Evolutionary conservation across 495 filamentous ascomycete species (phyloP).

Genomic region (Penicillium ucsense): DNA sequence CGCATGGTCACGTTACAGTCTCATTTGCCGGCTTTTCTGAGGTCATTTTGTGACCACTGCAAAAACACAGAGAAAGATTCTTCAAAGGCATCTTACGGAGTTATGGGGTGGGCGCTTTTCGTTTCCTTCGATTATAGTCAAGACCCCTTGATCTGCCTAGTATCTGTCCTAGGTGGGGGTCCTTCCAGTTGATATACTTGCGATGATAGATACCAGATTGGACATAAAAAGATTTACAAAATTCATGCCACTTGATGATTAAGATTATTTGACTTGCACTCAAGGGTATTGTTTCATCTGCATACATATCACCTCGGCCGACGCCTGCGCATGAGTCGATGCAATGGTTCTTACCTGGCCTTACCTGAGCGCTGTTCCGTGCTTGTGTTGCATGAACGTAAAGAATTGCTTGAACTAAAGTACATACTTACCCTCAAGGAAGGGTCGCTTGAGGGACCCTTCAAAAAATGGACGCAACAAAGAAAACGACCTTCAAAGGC

Average conservation of each 20-base stretch:
- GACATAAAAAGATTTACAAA: constrained; percentile 11
- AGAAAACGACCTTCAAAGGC: constrained; percentile 9
- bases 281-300: no score
- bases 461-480: constrained; percentile 10
- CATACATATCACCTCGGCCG: constrained; percentile 12
- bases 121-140: constrained; percentile 15
- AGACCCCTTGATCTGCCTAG: constrained; percentile 13
- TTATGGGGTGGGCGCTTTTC: constrained; percentile 29
- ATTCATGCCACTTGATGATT: no score
- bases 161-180: constrained; percentile 12
- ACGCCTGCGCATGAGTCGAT: constrained; percentile 25
- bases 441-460: constrained; percentile 5
- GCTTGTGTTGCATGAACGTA: constrained; percentile 12
- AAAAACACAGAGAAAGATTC: constrained; percentile 21
- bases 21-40: constrained; percentile 13
- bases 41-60: constrained; percentile 5
- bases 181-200: constrained; percentile 27
- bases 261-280: no score
- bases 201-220: constrained; percentile 26
- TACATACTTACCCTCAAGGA: constrained; percentile 42
- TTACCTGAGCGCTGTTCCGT: constrained; percentile 40
- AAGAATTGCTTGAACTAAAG: constrained; percentile 27
- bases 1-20: constrained; percentile 4
- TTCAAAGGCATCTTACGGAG: constrained; percentile 30
- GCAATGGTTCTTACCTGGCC: constrained; percentile 55